Evolutionary conservation across 768 basidiomycete genomes (phyloP), one percentile per base, ranked within the genome.

Genomic region (Amanita thiersii): DNA sequence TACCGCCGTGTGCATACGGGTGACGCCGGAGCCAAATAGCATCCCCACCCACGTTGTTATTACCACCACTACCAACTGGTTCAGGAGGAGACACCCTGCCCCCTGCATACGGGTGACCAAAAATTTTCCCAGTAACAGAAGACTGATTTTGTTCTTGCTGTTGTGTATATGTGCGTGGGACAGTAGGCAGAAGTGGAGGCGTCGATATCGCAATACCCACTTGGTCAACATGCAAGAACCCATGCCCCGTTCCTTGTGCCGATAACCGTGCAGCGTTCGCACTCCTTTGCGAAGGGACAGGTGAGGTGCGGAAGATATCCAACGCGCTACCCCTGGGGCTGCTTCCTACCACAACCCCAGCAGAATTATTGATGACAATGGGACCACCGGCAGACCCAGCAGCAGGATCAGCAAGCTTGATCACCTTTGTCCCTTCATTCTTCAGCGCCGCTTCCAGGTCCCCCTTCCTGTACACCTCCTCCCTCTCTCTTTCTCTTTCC

Each of bases 1-100:
- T 38, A 1, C 67, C 69, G 10, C 60, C 65, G 40, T 66, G 65
- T 10, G 72, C 74, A 50, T 76, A 76, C 8, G 74, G 74, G 52
- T 76, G 74, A 14, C 61, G 53, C 9, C 60, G 62, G 28, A 72
- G 39, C 20, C 56, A 54, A 44, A 65, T 53, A n/a, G 56, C 9
- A n/a, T 15, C 14, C 20, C 14, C n/a, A 19, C 25, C 18, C 5
- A 18, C 7, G 15, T 0, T 4, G 17, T 18, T 43, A 35, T 62
- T 61, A 37, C 50, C 57, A 5, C 40, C 43, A 6, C 46, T 50
- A 9, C 32, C 17, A 29, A 29, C 18, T 6, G 62, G 61, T 5
- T 52, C 56, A n/a, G 55, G 52, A 3, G 63, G 61, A 4, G 57
- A 58, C 7, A 50, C 42, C 6, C 46, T 36, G 5, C 37, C 31